phyloP scores from a whole-genome alignment of 192 early-diverging fungal genomes.

The Coemansia umbellata region DNA sequence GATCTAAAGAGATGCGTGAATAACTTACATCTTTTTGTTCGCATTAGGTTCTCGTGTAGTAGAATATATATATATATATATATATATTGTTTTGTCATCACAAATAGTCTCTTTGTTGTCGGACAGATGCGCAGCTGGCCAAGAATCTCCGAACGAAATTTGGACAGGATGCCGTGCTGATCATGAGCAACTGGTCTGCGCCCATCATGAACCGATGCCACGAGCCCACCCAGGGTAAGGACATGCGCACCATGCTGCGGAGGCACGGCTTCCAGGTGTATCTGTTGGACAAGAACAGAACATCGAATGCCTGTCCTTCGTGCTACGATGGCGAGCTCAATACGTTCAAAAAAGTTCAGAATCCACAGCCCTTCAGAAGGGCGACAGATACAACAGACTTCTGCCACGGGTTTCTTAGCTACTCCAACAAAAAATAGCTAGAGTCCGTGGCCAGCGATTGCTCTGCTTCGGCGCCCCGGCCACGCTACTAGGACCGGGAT shows the following conservation, averaged over 20 bases:
- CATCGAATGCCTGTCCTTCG: constrained; percentile 7
- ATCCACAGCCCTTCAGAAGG: not conserved
- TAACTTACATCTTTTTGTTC: too few species aligned
- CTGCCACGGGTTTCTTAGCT: constrained; percentile 9
- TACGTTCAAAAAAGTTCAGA: not conserved
- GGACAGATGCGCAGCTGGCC: constrained; percentile 1
- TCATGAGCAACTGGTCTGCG: constrained; percentile 18
- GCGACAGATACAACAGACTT: not conserved
- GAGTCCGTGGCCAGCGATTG: too few species aligned
- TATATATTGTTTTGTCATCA: too few species aligned
- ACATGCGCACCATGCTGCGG: not conserved
- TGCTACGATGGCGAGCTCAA: not conserved
- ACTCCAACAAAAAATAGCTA: too few species aligned
- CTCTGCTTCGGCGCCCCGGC: too few species aligned
- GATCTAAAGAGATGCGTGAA: too few species aligned
- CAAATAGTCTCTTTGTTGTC: too few species aligned
- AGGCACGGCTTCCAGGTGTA: constrained; percentile 6
- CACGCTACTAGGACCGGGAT: too few species aligned
- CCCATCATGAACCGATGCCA: not conserved
- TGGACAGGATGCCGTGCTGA: not conserved
- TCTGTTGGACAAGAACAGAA: constrained; percentile 3
- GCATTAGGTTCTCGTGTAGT: too few species aligned
- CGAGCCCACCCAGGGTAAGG: constrained; percentile 9
- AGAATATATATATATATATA: too few species aligned
- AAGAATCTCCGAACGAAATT: not conserved